Percentiles rank a stretch among this genome's conserved stretches.
These are phyloP conservation scores for Posidonia oceanica DNA, from an alignment of 116 monocot species.

Conservation along the genomic window DNA sequence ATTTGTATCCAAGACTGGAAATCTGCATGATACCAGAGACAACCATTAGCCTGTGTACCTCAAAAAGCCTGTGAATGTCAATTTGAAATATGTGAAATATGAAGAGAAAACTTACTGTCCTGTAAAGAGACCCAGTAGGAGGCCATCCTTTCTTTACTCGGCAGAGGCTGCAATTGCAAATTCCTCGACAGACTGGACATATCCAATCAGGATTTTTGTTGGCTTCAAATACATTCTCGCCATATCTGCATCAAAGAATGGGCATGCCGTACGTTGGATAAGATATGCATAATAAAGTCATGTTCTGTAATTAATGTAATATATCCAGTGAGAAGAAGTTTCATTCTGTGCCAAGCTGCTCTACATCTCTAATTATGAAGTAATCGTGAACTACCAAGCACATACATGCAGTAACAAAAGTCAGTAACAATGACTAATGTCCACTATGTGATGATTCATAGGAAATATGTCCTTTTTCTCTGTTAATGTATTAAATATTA, in stretches of 20 bases:
- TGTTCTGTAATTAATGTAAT: no score
- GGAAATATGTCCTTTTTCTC: no score
- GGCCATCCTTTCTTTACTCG: conserved; percentile 77
- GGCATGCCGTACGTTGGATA: not conserved
- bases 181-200: conserved; percentile 85
- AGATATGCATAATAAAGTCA: not conserved
- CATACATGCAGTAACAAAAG: no score
- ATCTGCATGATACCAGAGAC: conserved; percentile 16
- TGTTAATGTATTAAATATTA: no score
- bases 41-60: not conserved
- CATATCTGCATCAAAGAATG: conserved; percentile 42
- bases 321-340: no score
- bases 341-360: no score
- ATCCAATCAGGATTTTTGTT: conserved; percentile 65
- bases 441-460: no score
- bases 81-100: not conserved
- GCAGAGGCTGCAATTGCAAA: conserved; percentile 93
- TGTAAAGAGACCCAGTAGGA: conserved; percentile 67
- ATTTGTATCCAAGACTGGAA: conserved; percentile 47
- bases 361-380: no score
- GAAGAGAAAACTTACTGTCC: conserved; percentile 25
- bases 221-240: conserved; percentile 86
- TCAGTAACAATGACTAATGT: no score
- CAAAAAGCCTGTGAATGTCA: no score
- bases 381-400: no score